Conservation (phyloP, 2,329 filamentous ascomycete species). For the Xylariaceae sp. region DNA sequence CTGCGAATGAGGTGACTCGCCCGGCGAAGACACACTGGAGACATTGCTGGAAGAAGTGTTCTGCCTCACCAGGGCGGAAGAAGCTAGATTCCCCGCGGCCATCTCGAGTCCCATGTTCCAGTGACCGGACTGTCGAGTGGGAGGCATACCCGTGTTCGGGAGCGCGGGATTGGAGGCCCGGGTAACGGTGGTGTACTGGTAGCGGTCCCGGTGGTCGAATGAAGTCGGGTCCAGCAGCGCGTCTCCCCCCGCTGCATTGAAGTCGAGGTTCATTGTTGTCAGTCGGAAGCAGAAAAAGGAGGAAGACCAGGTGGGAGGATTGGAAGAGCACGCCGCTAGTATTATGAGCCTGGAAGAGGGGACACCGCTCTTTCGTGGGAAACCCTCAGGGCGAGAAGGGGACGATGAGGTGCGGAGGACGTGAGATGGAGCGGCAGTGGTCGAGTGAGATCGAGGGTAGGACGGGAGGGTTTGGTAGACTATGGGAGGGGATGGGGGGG, state of each 20-base stretch:
- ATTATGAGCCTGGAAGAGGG: slow-evolving; percentile 39
- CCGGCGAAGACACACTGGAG: slow-evolving; percentile 44
- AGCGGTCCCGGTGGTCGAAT: slow-evolving; percentile 54
- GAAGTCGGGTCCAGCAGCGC: slow-evolving; percentile 54
- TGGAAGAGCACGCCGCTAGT: slow-evolving; percentile 39
- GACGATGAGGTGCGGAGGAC: slow-evolving; percentile 28
- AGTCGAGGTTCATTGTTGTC: slow-evolving; percentile 54
- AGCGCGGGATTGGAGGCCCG: slow-evolving; percentile 36
- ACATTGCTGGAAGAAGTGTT: slow-evolving; percentile 36
- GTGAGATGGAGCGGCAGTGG: slow-evolving; percentile 30
- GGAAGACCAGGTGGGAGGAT: slow-evolving; percentile 32
- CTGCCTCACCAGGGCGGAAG: slow-evolving; percentile 33
- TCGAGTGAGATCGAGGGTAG: slow-evolving; percentile 32
- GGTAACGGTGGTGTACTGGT: slow-evolving; percentile 44
- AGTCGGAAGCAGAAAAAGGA: slow-evolving; percentile 28
- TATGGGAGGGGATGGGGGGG: slow-evolving; percentile 24
- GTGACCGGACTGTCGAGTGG: slow-evolving; percentile 37
- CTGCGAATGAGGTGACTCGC: slow-evolving; percentile 41
- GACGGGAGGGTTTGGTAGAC: slow-evolving; percentile 27
- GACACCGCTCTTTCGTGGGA: slow-evolving; percentile 43
- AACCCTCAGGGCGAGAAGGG: slow-evolving; percentile 24
- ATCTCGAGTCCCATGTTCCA: slow-evolving; percentile 52
- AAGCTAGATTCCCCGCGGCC: slow-evolving; percentile 30
- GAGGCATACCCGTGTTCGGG: slow-evolving; percentile 36
- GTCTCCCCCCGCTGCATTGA: slow-evolving; percentile 52